Base-by-base conservation (phyloP, 225 moss, liverwort and hornwort species). In the Physcomitrellopsis africana region DNA sequence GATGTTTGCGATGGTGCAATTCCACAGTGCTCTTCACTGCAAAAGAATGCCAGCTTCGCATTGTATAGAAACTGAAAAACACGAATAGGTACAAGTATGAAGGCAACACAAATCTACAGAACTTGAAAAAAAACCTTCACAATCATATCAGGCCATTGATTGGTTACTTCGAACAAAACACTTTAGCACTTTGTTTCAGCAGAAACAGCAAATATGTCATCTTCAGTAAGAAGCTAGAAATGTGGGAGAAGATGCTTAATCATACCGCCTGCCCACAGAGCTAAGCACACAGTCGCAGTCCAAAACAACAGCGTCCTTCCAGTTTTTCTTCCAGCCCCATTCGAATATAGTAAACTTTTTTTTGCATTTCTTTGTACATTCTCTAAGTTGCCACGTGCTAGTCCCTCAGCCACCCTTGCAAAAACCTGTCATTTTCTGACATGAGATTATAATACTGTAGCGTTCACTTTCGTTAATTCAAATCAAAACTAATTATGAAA, bases 401-500 rank as follows among this genome's bases (percentile, higher is more conserved):
- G 69, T 63, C 43, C 78, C 76, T 67, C 72, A 54, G 47, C 41
- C 66, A 66, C 70, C 72, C 80, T 85, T 85, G 87, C 85, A 87
- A 80, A 80, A 84, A 75, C 84, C 87, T 87, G 87, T 79, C 79
- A 74, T 58, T 42, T 77, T 58, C 72, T 73, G 60, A 74, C 70
- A 73, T 87, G 61, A 87, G 80, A 75, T 22, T 27, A 43, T 14
- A n/a, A 79, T 13, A 20, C 42, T 47, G 22, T 37, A 37, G 32
- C 32, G 4, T 4, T 37, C 32, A 37, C 4, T 37, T 37, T 7
- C 32, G 32, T 37, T 37, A 37, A 37, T 37, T 37, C 32, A 7
- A 37, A 0, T 2, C 32, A 37, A 37, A 37, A 37, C 32, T 7
- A 4, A 37, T 37, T 7, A 37, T 37, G 32, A 37, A 37, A 37